phyloP scores from a whole-genome alignment of 495 filamentous ascomycete species.

The Penicillium lagena region DNA sequence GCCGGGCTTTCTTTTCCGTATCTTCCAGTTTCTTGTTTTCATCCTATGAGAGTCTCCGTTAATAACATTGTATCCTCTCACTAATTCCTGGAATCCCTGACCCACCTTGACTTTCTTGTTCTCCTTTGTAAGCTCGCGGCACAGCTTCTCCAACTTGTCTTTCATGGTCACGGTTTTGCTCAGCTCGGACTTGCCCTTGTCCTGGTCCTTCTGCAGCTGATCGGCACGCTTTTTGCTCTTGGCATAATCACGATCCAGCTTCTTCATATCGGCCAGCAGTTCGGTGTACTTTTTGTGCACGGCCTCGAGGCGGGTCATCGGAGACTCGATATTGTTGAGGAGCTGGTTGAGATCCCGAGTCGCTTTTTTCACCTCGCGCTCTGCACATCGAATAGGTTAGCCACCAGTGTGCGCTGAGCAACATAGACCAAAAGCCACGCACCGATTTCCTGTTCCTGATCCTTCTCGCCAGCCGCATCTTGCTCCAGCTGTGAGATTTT shows the following conservation, averaged over 20 bases:
- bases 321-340: constrained; percentile 71
- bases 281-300: constrained; percentile 89
- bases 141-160: constrained; percentile 92
- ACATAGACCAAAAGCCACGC: constrained; percentile 38
- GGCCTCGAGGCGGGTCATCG: constrained; percentile 69
- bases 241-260: constrained; percentile 83
- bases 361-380: constrained; percentile 85
- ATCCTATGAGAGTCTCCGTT: constrained; percentile 48
- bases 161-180: constrained; percentile 82
- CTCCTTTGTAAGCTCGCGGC: constrained; percentile 85
- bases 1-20: constrained; percentile 71
- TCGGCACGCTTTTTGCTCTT: constrained; percentile 96
- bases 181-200: constrained; percentile 76
- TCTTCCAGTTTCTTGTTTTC: constrained; percentile 85
- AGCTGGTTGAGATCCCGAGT: constrained; percentile 81
- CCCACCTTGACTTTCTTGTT: constrained; percentile 94
- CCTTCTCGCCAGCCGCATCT: constrained; percentile 87
- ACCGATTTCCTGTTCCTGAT: constrained; percentile 96
- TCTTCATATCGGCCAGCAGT: constrained; percentile 87
- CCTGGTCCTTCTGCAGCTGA: constrained; percentile 93
- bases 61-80: no score
- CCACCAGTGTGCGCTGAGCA: not conserved
- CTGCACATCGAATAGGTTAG: constrained; percentile 30
- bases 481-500: constrained; percentile 94
- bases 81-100: constrained; percentile 4